phyloP scores from a whole-genome alignment of 495 filamentous ascomycete genomes.

The Penicillium angulare region DNA sequence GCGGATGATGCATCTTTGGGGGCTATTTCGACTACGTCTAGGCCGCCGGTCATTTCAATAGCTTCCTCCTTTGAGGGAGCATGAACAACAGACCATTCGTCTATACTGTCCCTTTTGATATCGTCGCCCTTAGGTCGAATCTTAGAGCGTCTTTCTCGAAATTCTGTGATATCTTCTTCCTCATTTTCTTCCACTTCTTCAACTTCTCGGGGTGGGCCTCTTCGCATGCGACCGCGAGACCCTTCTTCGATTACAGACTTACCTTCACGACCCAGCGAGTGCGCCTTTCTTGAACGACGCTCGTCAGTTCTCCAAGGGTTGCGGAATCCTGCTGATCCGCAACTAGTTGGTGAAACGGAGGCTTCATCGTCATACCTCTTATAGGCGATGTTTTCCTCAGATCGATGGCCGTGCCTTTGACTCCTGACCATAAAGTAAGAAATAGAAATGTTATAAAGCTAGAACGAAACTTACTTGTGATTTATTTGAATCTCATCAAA shows the following conservation, averaged over 20 bases:
- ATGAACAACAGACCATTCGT: conserved; percentile 25
- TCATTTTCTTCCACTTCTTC: not conserved
- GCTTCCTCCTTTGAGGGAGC: conserved; percentile 13
- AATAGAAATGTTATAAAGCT: too few species aligned
- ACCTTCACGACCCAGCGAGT: conserved; percentile 1
- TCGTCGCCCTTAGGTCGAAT: not conserved
- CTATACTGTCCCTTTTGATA: not conserved
- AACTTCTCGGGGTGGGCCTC: not conserved
- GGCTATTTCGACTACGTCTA: conserved; percentile 22
- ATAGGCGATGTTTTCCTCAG: conserved; percentile 20
- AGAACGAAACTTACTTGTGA: conserved; percentile 27
- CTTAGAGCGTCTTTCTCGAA: conserved; percentile 3
- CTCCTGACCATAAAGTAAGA: not conserved
- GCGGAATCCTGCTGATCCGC: conserved; percentile 11
- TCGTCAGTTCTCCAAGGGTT: conserved; percentile 14
- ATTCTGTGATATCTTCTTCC: conserved; percentile 19
- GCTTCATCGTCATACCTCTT: conserved; percentile 12
- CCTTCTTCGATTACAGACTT: not conserved
- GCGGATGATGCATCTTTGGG: conserved; percentile 9
- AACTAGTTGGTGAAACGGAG: conserved; percentile 19
- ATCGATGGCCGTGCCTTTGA: conserved; percentile 6
- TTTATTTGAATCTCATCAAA: conserved; percentile 54
- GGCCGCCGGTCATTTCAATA: conserved; percentile 21
- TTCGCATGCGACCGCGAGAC: not conserved
- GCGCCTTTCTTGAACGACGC: not conserved